phyloP scores from a whole-genome alignment of 352 stramenopile species.

The Phytophthora foliorum region DNA sequence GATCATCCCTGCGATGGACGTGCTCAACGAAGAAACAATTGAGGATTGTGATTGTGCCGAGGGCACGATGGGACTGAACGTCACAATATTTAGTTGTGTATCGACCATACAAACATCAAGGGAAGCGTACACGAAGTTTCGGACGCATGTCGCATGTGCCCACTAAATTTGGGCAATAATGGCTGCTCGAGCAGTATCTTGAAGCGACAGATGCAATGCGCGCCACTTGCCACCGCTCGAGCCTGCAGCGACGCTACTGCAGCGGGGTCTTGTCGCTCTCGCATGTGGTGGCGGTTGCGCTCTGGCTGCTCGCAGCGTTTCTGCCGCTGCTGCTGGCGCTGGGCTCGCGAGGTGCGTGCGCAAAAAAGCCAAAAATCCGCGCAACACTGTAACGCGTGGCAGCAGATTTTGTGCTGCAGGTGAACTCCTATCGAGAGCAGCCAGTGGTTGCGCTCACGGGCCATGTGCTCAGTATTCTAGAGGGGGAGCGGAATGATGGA shows the following conservation, averaged over 20 bases:
- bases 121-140: neutral
- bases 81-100: too few species aligned
- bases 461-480: slow-evolving; percentile 67
- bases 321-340: slow-evolving; percentile 72
- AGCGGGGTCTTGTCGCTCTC: slow-evolving; percentile 59
- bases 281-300: slow-evolving; percentile 51
- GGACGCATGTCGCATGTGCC: slow-evolving; percentile 5
- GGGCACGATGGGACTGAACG: neutral
- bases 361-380: slow-evolving; percentile 11
- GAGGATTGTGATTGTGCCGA: slow-evolving; percentile 18
- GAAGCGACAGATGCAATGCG: slow-evolving; percentile 45
- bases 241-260: slow-evolving; percentile 71
- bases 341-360: slow-evolving; percentile 51
- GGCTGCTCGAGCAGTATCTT: slow-evolving; percentile 15
- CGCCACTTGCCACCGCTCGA: slow-evolving; percentile 55
- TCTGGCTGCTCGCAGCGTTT: slow-evolving; percentile 51
- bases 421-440: slow-evolving; percentile 73
- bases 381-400: slow-evolving; percentile 8
- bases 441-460: slow-evolving; percentile 64
- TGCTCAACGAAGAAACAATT: neutral
- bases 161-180: slow-evolving; percentile 7
- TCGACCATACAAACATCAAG: neutral
- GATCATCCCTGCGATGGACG: too few species aligned
- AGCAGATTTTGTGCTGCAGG: slow-evolving; percentile 71
- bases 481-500: slow-evolving; percentile 45